phyloP scores from a whole-genome alignment of 2,329 filamentous ascomycete species.

The Alternaria solani region DNA sequence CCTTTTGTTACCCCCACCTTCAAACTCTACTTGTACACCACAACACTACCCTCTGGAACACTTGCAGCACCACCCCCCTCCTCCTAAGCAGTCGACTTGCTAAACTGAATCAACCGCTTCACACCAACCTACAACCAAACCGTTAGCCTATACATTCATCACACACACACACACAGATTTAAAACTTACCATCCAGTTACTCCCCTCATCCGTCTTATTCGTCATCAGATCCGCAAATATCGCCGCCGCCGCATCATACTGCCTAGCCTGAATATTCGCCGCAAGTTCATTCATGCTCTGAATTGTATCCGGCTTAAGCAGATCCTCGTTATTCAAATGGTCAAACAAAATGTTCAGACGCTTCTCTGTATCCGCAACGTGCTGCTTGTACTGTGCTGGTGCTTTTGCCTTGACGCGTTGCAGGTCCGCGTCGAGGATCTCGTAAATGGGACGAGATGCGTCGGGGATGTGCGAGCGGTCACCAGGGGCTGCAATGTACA shows the following conservation, averaged over 20 bases:
- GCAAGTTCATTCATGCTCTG: constrained; percentile 68
- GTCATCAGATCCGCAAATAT: constrained; percentile 58
- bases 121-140: constrained; percentile 41
- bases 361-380: constrained; percentile 94
- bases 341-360: constrained; percentile 93
- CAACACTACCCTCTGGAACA: background rate
- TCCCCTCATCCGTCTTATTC: constrained; percentile 58
- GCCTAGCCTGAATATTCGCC: constrained; percentile 49
- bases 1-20: background rate
- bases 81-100: constrained; percentile 40
- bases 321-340: constrained; percentile 93
- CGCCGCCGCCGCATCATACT: constrained; percentile 56
- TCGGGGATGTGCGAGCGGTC: constrained; percentile 89
- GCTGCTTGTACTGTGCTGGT: constrained; percentile 82
- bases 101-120: constrained; percentile 50
- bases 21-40: constrained; percentile 8
- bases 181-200: constrained; percentile 60
- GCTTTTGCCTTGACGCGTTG: constrained; percentile 86
- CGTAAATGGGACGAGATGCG: constrained; percentile 77
- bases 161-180: background rate
- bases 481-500: constrained; percentile 63
- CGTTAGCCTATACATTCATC: constrained; percentile 13
- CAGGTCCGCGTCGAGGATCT: constrained; percentile 84
- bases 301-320: constrained; percentile 82
- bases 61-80: background rate